Evolutionary conservation across 139 green algal species (phyloP).

Genomic region (Coelastrella sp.): DNA sequence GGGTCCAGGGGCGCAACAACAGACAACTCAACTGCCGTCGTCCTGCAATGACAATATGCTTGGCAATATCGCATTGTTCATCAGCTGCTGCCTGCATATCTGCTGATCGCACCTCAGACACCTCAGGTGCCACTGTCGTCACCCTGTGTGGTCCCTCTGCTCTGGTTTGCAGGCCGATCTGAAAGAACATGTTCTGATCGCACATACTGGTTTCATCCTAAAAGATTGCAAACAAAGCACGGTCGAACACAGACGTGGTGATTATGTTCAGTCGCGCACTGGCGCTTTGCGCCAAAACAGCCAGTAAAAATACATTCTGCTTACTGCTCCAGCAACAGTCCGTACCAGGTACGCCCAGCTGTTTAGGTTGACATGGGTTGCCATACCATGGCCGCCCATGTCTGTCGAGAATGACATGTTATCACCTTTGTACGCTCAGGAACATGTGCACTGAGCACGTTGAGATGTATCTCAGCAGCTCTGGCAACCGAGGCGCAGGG

Average conservation of each 20-base stretch:
- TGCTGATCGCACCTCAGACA: too few relatives aligned
- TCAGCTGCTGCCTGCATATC: too few relatives aligned
- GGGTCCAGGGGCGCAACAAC: too few relatives aligned
- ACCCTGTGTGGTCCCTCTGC: too few relatives aligned
- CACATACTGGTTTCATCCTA: neutral
- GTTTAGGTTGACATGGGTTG: neutral
- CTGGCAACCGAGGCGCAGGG: neutral
- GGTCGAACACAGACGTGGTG: neutral
- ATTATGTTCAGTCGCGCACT: neutral
- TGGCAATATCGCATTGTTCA: too few relatives aligned
- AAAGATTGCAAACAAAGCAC: too few relatives aligned
- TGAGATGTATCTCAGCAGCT: constrained; percentile 13
- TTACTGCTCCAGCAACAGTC: neutral
- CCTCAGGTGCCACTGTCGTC: too few relatives aligned
- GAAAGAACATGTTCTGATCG: neutral
- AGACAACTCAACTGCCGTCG: too few relatives aligned
- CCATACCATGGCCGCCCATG: neutral
- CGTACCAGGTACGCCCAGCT: neutral
- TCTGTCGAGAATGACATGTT: neutral
- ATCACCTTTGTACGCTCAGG: neutral
- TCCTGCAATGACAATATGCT: too few relatives aligned
- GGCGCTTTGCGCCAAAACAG: neutral
- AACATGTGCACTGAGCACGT: neutral
- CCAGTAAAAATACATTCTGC: neutral
- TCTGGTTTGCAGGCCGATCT: too few relatives aligned